Base-by-base conservation (phyloP, 148 eudicot genomes). In the Polygonum maritimum region DNA sequence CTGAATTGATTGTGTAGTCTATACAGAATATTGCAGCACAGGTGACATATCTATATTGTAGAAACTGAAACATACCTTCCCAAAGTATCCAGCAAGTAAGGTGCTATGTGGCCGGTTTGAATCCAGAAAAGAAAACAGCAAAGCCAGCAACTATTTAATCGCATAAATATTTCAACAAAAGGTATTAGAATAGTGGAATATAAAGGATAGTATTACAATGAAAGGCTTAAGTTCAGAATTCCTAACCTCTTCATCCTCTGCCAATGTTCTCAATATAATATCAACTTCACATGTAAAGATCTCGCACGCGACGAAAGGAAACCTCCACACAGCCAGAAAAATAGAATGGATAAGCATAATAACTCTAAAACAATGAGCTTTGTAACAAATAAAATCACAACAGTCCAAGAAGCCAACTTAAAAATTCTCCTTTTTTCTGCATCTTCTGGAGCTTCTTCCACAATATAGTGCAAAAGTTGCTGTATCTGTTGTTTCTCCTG, bases 281-380 rank as follows among this genome's bases (percentile, higher is more conserved):
- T 94, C 98, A 80, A 94, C 98, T 83, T 94, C 98, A 88, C 98
- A 94, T 26, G 95, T 91, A 74, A 94, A 88, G 67, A 94, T 92
- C 82, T 94, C 98, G 83, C 97, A 94, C 62, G 97, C 85, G 83
- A 94, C 79, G 73, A 94, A 92, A 78, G 98, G 98, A 81, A 92
- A 90, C 90, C 98, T 94, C 55, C 77, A 74, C 16, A 54, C 14
- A 73, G 18, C 54, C 48, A 79, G 31, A 41, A 71, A 65, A 9
- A 62, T 80, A 63, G 36, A 47, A 80, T 22, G 19, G 18, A 76
- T 31, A 31, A 58, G 45, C 39, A 38, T n/a, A 18, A 38, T 14
- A 39, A 75, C 44, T 57, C 3, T 21, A 12, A 62, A 14, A 31
- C 69, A 62, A 7, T 62, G 16, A 62, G 69, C 5, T 75, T n/a